These are phyloP conservation scores for Exophiala xenobiotica DNA, from an alignment of 2,329 filamentous ascomycete genomes.

Conservation along the genomic window DNA sequence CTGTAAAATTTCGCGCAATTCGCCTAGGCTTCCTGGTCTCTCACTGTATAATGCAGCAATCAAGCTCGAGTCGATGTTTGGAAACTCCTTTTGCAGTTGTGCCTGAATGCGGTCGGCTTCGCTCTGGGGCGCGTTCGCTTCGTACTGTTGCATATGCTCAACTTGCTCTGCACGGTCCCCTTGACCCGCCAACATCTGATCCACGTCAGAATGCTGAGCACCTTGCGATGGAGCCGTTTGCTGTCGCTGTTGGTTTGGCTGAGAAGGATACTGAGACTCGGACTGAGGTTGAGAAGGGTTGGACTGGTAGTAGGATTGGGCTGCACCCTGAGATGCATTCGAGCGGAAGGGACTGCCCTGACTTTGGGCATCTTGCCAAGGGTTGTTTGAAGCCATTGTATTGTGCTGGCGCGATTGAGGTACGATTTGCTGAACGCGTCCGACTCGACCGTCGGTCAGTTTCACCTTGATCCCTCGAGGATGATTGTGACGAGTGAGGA, in stretches of 20 bases:
- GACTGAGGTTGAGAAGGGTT: not conserved
- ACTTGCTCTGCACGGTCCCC: slow-evolving; percentile 27
- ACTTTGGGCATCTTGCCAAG: slow-evolving; percentile 21
- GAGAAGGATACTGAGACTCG: slow-evolving; percentile 17
- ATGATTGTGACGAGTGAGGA: slow-evolving; percentile 72
- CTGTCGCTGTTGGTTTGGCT: slow-evolving; percentile 15
- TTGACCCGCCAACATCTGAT: slow-evolving; percentile 25
- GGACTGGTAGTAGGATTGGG: slow-evolving; percentile 37
- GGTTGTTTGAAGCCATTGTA: slow-evolving; percentile 24
- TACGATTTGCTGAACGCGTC: slow-evolving; percentile 61
- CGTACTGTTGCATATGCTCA: slow-evolving; percentile 31
- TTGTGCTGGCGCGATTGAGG: not conserved
- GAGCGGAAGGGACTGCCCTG: slow-evolving; percentile 16
- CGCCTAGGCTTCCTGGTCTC: slow-evolving; percentile 21
- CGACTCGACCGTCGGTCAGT: slow-evolving; percentile 68
- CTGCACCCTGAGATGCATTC: slow-evolving; percentile 25
- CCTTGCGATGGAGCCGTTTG: slow-evolving; percentile 19
- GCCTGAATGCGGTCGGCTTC: slow-evolving; percentile 28
- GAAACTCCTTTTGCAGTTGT: slow-evolving; percentile 30
- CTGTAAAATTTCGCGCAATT: slow-evolving; percentile 30
- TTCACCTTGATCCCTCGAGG: slow-evolving; percentile 78
- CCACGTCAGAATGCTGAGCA: slow-evolving; percentile 23
- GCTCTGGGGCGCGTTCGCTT: slow-evolving; percentile 25
- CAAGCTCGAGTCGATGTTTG: slow-evolving; percentile 31
- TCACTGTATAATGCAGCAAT: slow-evolving; percentile 32